Base-by-base conservation (phyloP, 2,329 filamentous ascomycete genomes). In the Ophiobolus disseminans region DNA sequence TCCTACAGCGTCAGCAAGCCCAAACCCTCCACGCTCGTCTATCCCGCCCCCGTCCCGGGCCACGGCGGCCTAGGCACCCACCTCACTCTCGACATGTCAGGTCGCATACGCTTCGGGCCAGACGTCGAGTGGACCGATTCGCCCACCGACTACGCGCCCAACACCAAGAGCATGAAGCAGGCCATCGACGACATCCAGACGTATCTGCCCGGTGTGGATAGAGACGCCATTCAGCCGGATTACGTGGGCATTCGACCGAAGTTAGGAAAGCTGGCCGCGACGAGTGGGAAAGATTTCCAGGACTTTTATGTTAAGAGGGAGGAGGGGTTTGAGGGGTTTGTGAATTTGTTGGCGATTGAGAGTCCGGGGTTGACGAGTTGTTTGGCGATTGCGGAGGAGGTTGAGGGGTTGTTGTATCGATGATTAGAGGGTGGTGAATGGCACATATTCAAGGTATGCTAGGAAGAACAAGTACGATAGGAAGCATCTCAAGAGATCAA, bases 191-290 rank as follows among this genome's bases (percentile, higher is more conserved):
- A 90, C 65, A 97, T 99, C 48, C 78, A 81, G 59, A 80, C 80
- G 6, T 99, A 96, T 68, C 77, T 99, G 3, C 94, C 94, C 0
- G 80, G 76, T 1, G 77, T 99, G 2, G 84, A 94, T 50, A 77
- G 77, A 13, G 75, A 75, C 0, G 84, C 84, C 0, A 80, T 99
- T 20, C 77, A 78, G 30, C 81, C 93, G 2, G 93, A 97, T 73
- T 99, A 97, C 68, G 90, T 90, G 13, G 94, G 94, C 0, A 93
- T 99, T 23, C 78, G 94, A 57, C 93, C 94, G 1, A 99, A 99
- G 78, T 72, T 97, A 55, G 83, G 78, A 1, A 78, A 77, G 26
- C 78, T 83, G 8, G 85, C 85, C 0, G 86, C 87, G 11, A 85
- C 80, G 20, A 77, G 82, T 16, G 77, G 78, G 5, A 82, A 83